Percentiles rank a stretch among this genome's conserved stretches.
phyloP scores from a whole-genome alignment of 108 stramenopile species.

The Nitzschia palea region DNA sequence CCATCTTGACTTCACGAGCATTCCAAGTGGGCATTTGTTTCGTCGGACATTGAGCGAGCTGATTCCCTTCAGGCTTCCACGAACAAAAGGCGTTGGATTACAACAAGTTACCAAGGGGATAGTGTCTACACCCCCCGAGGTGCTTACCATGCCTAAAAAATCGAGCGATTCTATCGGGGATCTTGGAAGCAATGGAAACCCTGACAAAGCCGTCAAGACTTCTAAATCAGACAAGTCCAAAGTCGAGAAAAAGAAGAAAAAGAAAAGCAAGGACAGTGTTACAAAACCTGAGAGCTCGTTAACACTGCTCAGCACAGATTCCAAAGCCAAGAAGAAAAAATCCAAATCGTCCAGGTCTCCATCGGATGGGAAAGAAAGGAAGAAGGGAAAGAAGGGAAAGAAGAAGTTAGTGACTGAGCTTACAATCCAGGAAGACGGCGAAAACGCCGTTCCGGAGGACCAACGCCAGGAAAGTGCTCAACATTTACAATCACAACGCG shows the following conservation, averaged over 20 bases:
- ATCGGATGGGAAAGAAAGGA: not conserved
- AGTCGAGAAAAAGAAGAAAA: conserved; percentile 12
- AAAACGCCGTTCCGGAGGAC: too few species aligned
- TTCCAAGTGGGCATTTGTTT: not conserved
- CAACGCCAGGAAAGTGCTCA: too few species aligned
- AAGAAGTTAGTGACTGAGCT: too few species aligned
- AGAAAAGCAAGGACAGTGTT: conserved; percentile 7
- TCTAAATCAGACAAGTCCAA: not conserved
- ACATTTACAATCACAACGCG: too few species aligned
- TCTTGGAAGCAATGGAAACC: not conserved
- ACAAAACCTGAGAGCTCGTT: conserved; percentile 4
- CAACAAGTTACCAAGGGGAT: too few species aligned
- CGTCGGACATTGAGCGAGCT: too few species aligned
- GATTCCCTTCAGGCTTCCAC: too few species aligned
- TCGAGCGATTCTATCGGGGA: not conserved
- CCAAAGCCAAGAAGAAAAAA: conserved; percentile 14
- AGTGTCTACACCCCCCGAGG: not conserved
- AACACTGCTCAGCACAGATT: conserved; percentile 6
- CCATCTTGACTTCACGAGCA: not conserved
- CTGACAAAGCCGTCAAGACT: not conserved
- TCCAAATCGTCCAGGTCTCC: not conserved
- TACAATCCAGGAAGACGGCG: too few species aligned
- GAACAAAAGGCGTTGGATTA: too few species aligned
- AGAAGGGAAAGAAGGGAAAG: conserved; percentile 5
- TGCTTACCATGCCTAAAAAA: conserved; percentile 7